A percentile compares a stretch with the other conserved stretches of the same genome.
phyloP scores from a whole-genome alignment of 768 basidiomycete genomes.

The Psilocybe cyanescens region DNA sequence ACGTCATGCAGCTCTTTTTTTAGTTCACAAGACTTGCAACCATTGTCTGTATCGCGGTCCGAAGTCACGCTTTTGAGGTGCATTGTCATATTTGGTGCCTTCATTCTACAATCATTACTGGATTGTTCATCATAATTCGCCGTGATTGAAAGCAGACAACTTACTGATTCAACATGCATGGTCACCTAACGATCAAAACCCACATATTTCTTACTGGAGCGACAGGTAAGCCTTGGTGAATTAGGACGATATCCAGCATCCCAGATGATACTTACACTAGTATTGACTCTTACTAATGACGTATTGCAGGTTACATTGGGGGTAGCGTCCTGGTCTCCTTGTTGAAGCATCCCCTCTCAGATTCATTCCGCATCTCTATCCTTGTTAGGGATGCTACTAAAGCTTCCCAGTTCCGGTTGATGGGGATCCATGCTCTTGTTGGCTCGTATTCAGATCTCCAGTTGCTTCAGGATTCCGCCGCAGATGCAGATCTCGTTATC shows the following conservation, averaged over 20 bases:
- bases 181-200: constrained; percentile 22
- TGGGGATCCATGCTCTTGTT: constrained; percentile 41
- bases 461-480: constrained; percentile 41
- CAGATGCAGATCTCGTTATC: constrained; percentile 48
- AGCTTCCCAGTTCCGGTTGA: constrained; percentile 32
- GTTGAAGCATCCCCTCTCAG: constrained; percentile 43
- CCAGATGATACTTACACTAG: too few relatives aligned
- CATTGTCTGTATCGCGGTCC: not conserved
- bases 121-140: too few relatives aligned
- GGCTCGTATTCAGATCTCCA: constrained; percentile 44
- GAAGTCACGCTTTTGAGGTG: too few relatives aligned
- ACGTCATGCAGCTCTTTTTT: not conserved
- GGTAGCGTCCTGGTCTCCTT: constrained; percentile 54
- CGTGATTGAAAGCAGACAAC: not conserved
- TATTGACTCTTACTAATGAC: not conserved
- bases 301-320: constrained; percentile 55
- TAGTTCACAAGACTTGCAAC: not conserved
- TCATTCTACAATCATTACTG: not conserved
- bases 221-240: constrained; percentile 37
- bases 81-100: not conserved
- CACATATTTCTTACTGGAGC: constrained; percentile 52
- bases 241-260: too few relatives aligned
- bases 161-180: constrained; percentile 7
- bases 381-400: constrained; percentile 49
- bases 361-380: constrained; percentile 45